Conservation (phyloP, 495 filamentous ascomycete genomes). For the Talaromyces liani region DNA sequence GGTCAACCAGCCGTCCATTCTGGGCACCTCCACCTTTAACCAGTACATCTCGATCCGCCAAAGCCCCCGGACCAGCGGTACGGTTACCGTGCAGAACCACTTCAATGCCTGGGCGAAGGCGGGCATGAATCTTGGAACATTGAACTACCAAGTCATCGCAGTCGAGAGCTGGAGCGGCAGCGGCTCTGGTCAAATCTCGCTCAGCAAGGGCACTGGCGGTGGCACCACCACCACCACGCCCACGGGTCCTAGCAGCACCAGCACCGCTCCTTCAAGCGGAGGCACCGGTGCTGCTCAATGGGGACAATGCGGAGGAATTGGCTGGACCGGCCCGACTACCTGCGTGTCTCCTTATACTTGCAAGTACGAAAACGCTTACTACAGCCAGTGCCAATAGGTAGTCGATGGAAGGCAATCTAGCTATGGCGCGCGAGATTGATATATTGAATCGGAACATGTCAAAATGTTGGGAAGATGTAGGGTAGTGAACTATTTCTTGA, state of each 20-base stretch:
- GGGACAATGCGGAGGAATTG: constrained; percentile 42
- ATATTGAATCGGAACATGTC: too few species aligned
- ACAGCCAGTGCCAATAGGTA: constrained; percentile 39
- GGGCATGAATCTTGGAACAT: constrained; percentile 42
- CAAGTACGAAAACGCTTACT: constrained; percentile 38
- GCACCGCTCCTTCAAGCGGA: neutral
- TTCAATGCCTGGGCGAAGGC: constrained; percentile 52
- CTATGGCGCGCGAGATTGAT: too few species aligned
- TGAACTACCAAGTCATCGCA: constrained; percentile 56
- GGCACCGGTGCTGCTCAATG: constrained; percentile 1
- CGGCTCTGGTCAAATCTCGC: constrained; percentile 24
- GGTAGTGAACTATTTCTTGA: too few species aligned
- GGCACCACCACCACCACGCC: neutral
- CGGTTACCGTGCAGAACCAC: constrained; percentile 47
- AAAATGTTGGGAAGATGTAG: too few species aligned
- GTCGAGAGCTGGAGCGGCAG: constrained; percentile 55
- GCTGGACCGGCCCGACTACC: constrained; percentile 38
- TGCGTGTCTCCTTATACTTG: constrained; percentile 38
- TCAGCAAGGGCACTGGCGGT: constrained; percentile 4
- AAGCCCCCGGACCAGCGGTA: constrained; percentile 46
- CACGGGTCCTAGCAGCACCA: neutral
- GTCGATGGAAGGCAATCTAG: too few species aligned
- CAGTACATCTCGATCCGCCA: constrained; percentile 58
- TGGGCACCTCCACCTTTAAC: constrained; percentile 51
- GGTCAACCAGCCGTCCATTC: constrained; percentile 53